Percentiles rank a stretch among this genome's conserved stretches.
Evolutionary conservation across 106 monocot species (phyloP).

Genomic region (Allium sativum): DNA sequence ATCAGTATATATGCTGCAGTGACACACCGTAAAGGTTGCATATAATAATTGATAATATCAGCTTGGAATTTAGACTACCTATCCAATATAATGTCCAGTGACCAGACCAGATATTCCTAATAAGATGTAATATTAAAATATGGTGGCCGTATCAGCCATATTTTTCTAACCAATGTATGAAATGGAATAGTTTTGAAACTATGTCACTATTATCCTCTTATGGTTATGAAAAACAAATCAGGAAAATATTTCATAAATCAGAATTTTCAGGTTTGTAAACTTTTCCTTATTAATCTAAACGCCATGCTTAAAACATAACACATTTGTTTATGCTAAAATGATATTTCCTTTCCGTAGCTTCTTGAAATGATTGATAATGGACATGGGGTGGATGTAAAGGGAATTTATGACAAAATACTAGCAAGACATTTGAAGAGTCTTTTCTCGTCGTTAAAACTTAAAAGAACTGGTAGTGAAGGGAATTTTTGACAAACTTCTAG

Average conservation of each 20-base stretch:
- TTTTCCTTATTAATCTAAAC: too few species aligned
- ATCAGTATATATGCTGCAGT: too few species aligned
- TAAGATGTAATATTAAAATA: neutral
- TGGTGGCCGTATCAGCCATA: neutral
- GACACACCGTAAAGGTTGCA: too few species aligned
- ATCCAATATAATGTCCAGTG: too few species aligned
- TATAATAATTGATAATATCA: too few species aligned
- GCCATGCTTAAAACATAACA: too few species aligned
- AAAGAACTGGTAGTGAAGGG: conserved; percentile 32
- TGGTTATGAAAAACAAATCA: neutral
- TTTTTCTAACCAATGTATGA: too few species aligned
- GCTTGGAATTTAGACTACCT: too few species aligned
- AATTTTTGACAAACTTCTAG: too few species aligned
- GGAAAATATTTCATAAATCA: neutral
- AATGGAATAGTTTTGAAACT: neutral
- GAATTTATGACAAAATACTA: conserved; percentile 52
- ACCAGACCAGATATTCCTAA: too few species aligned
- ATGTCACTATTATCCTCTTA: neutral
- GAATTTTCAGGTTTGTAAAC: too few species aligned
- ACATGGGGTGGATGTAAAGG: conserved; percentile 72
- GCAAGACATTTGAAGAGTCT: conserved; percentile 58
- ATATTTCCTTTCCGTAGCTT: conserved; percentile 35
- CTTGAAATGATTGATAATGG: conserved; percentile 88
- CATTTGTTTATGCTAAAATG: neutral
- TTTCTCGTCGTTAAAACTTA: conserved; percentile 57